Evolutionary conservation across 73 alveolate species (phyloP), one percentile per base, ranked within the genome.

Genomic region (Stentor coeruleus): DNA sequence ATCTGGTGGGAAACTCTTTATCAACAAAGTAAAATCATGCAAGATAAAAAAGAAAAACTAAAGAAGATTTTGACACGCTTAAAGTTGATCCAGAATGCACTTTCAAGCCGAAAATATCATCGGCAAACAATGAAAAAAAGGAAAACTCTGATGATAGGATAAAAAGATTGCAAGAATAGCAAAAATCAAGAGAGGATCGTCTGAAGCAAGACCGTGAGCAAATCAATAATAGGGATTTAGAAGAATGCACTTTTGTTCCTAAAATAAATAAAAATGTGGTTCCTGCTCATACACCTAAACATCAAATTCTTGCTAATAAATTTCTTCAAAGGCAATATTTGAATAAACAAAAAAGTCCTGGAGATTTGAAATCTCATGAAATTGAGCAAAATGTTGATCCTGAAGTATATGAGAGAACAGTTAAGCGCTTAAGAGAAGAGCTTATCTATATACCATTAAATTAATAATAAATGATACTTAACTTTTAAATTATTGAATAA

Each of bases 211-310:
- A 20, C 11, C n/a, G 37, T 28, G 79, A 20, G 37, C 79, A 66
- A 31, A 66, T 28, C 37, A 20, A 26, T 20, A 66, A 66, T 66
- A 66, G 33, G 33, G 79, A 66, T 2, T 66, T 66, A 33, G 79
- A 66, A 66, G 79, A 40, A 20, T 66, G 79, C 2, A 66, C 79
- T 66, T 66, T 66, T 66, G 79, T 40, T 0, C 79, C 79, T 28
- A 66, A 66, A 33, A 66, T 66, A 20, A 66, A 66, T 66, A 66
- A 66, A 66, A 66, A 31, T 20, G n/a, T 2, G n/a, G n/a, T 31
- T 11, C 37, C 41, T 20, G 37, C 40, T 31, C n/a, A 66, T 37
- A 37, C 36, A 2, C n/a, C 20, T 20, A 66, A 20, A 20, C 40
- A 20, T 14, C 20, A 20, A 26, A 66, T 14, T 11, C 26, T 26